Evolutionary conservation across 1,139 yeast genomes (phyloP).

Genomic region (Geotrichum restrictum): DNA sequence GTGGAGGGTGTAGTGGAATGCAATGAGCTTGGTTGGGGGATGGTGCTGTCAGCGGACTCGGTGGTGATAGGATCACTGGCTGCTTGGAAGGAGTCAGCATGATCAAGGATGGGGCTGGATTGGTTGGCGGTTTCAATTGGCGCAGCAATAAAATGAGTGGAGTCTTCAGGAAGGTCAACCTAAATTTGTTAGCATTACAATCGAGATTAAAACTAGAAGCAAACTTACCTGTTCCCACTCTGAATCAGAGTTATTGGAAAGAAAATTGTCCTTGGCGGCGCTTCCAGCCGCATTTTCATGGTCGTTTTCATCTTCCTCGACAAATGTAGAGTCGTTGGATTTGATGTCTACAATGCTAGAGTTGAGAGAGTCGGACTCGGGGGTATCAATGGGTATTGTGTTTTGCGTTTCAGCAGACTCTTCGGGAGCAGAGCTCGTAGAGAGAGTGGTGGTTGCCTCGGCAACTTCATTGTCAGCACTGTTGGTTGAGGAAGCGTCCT

Average conservation of each 20-base stretch:
- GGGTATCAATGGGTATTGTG: not conserved
- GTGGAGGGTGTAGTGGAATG: not conserved
- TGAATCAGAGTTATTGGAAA: not conserved
- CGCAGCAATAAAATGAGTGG: not conserved
- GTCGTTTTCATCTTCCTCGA: not conserved
- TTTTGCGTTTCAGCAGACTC: not conserved
- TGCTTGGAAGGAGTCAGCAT: not conserved
- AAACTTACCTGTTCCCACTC: conserved; percentile 3
- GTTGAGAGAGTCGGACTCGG: not conserved
- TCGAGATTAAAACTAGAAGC: not conserved
- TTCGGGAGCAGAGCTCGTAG: not conserved
- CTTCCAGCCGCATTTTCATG: not conserved
- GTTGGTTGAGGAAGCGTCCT: not conserved
- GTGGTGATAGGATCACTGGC: too few species aligned
- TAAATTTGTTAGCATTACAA: not conserved
- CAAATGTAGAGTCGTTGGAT: conserved; percentile 3
- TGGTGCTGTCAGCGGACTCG: not conserved
- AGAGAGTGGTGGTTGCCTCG: not conserved
- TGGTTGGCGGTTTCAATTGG: not conserved
- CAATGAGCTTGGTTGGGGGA: not conserved
- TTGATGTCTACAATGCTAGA: not conserved
- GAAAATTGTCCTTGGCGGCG: not conserved
- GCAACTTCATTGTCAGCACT: not conserved
- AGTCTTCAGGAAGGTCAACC: not conserved
- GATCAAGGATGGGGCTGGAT: not conserved